Base-by-base conservation (phyloP, 2,329 filamentous ascomycete species). In the Ilyonectria mors-panacis region DNA sequence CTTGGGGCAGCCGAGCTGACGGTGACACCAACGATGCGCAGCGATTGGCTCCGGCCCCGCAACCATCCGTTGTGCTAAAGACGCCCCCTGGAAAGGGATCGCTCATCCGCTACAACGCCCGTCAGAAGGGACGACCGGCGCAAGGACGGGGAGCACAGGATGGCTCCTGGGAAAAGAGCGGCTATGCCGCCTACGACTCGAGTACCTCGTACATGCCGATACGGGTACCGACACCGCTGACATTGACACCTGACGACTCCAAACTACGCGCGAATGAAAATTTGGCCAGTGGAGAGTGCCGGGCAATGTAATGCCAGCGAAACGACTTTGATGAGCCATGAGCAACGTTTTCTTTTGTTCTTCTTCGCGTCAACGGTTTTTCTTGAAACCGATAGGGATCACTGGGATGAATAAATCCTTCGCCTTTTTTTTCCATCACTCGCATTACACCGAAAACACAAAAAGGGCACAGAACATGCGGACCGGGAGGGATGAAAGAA, bases 1-100 rank as follows among this genome's bases (percentile, higher is more conserved):
- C 94, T 59, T 98, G 95, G 95, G 95, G 95, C 78, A 97, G 94
- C 82, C 92, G 95, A 81, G 93, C 94, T 75, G 95, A 96, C 75
- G 95, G 94, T 78, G 95, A 98, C 81, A 88, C 92, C 73, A 93
- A 97, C 81, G 92, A 97, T 81, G 88, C 87, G 70, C 86, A 90
- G 73, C 91, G 92, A 77, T 90, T 93, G 84, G 88, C 82, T 44
- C 84, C 80, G 35, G 81, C 82, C 42, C 85, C 85, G 17, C 78
- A 78, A 72, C 82, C 78, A 33, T 78, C 81, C 5, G 72, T 79
- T 60, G 80, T 81, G 56, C 78, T 87, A 72, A 84, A 82, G 45
- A 81, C 82, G 17, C 85, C 86, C 47, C 79, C 80, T 6, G 82
- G 81, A 53, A 80, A 80, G 59, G 78, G 77, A 37, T 82, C 81